Conservation (phyloP, 805 yeast genomes). For the Candida sonorensis region DNA sequence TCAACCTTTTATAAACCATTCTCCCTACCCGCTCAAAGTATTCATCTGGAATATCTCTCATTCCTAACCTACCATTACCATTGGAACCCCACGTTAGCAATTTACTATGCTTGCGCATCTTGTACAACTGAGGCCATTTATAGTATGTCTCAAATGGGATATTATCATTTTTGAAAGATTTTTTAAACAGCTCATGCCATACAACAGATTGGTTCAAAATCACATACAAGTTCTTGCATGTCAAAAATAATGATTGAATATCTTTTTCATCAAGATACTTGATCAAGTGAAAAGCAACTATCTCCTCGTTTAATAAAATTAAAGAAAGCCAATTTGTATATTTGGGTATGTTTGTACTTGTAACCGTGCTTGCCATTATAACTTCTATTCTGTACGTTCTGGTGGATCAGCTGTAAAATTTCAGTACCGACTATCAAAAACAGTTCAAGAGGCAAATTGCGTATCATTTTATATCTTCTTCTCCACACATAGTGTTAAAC, state of each 20-base stretch:
- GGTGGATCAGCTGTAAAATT: no score
- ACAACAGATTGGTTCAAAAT: constrained; percentile 33
- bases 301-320: constrained; percentile 33
- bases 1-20: constrained; percentile 6
- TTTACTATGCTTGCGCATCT: constrained; percentile 31
- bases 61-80: constrained; percentile 40
- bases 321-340: no score
- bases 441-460: no score
- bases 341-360: no score
- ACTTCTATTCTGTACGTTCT: no score
- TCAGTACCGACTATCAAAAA: no score
- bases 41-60: constrained; percentile 3
- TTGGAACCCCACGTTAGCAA: constrained; percentile 47
- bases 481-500: no score
- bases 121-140: constrained; percentile 47
- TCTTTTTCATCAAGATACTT: constrained; percentile 31
- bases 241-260: constrained; percentile 32
- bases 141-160: constrained; percentile 32
- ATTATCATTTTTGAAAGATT: constrained; percentile 39
- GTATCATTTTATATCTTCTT: no score
- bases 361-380: no score
- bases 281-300: constrained; percentile 31
- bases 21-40: constrained; percentile 10
- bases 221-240: constrained; percentile 31
- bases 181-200: constrained; percentile 37